These are phyloP conservation scores for Hypocrella siamensis DNA, from an alignment of 2,329 filamentous ascomycete species.

Conservation along the genomic window DNA sequence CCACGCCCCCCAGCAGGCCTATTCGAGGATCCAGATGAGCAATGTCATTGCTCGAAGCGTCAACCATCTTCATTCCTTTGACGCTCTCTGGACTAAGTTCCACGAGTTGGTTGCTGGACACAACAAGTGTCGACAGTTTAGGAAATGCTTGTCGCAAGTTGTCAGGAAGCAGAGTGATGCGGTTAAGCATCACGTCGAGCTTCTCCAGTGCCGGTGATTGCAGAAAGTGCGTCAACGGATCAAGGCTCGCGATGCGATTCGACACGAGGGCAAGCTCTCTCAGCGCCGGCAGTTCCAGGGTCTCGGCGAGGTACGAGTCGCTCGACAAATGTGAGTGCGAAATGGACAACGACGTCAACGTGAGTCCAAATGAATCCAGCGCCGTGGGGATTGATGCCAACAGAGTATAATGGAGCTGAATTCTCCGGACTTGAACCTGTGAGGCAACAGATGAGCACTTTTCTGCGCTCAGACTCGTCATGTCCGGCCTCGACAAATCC, in stretches of 20 bases:
- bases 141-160: slow-evolving; percentile 53
- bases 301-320: slow-evolving; percentile 47
- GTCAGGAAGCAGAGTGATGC: slow-evolving; percentile 53
- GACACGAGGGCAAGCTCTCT: slow-evolving; percentile 61
- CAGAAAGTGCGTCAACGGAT: slow-evolving; percentile 48
- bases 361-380: slow-evolving; percentile 54
- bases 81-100: slow-evolving; percentile 61
- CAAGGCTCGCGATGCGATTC: slow-evolving; percentile 58
- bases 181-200: slow-evolving; percentile 71
- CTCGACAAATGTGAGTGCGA: slow-evolving; percentile 58
- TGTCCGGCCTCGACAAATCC: slow-evolving; percentile 53
- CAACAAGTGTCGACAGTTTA: slow-evolving; percentile 51
- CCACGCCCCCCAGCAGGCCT: slow-evolving; percentile 54
- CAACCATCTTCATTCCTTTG: slow-evolving; percentile 57
- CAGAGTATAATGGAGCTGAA: slow-evolving; percentile 65
- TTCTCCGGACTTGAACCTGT: slow-evolving; percentile 32
- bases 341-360: slow-evolving; percentile 56
- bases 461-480: slow-evolving; percentile 41
- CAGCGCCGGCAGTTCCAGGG: slow-evolving; percentile 55
- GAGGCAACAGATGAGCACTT: slow-evolving; percentile 39
- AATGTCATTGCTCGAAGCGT: slow-evolving; percentile 77
- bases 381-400: slow-evolving; percentile 55
- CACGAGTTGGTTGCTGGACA: slow-evolving; percentile 63
- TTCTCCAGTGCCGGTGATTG: slow-evolving; percentile 61
- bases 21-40: slow-evolving; percentile 65